Conservation (phyloP, 495 filamentous ascomycete species). For the Neurospora tetraspora region DNA sequence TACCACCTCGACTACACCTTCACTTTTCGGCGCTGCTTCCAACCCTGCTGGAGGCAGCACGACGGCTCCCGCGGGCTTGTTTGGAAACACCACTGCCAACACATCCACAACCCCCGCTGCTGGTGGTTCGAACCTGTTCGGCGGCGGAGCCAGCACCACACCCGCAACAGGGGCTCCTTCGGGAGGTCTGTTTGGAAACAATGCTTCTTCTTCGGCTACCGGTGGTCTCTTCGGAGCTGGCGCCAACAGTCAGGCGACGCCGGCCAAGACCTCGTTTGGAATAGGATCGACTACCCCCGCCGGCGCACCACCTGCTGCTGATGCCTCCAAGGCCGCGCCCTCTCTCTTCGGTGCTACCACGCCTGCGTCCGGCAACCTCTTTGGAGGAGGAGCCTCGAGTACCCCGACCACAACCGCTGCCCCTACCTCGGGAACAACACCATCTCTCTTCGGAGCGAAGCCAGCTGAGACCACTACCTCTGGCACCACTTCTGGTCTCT, state of each 20-base stretch:
- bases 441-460: constrained; percentile 1
- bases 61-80: constrained; percentile 10
- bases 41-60: constrained; percentile 10
- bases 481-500: not conserved
- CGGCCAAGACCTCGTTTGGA: constrained; percentile 27
- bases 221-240: not conserved
- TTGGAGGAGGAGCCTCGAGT: not conserved
- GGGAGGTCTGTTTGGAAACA: constrained; percentile 26
- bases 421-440: constrained; percentile 1
- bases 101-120: constrained; percentile 9
- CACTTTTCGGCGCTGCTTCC: constrained; percentile 12
- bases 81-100: constrained; percentile 12
- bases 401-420: not conserved
- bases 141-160: not conserved
- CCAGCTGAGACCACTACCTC: not conserved
- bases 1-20: constrained; percentile 13
- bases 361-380: not conserved
- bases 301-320: not conserved
- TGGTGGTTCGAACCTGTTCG: not conserved
- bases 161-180: not conserved
- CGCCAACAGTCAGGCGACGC: not conserved
- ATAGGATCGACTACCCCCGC: constrained; percentile 1
- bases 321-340: constrained; percentile 14
- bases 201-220: constrained; percentile 25
- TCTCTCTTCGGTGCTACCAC: not conserved